Percentiles rank a stretch among this genome's conserved stretches.
phyloP scores from a whole-genome alignment of 163 green algal species.

The Volvox carteri region DNA sequence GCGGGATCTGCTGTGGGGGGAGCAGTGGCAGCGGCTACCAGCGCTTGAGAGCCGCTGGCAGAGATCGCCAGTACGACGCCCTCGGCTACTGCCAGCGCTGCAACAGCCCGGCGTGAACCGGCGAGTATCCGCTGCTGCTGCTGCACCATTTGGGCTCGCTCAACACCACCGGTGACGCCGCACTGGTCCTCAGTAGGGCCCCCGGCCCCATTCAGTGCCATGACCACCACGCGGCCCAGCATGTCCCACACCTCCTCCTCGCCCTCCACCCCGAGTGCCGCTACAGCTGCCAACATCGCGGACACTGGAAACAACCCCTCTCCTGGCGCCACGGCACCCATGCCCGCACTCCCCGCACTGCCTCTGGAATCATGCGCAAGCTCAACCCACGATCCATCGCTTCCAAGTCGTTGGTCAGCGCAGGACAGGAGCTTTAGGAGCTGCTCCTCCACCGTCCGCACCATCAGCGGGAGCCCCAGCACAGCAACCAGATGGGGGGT shows the following conservation, averaged over 20 bases:
- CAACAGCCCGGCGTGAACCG: not conserved
- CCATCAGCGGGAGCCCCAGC: not conserved
- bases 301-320: not conserved
- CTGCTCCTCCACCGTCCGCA: not conserved
- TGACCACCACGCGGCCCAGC: not conserved
- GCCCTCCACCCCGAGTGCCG: not conserved
- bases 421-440: not conserved
- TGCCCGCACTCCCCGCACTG: not conserved
- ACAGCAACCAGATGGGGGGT: not conserved
- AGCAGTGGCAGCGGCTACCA: not conserved
- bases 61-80: not conserved
- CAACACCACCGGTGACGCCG: not conserved
- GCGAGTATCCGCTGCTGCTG: not conserved
- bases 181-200: not conserved
- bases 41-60: not conserved
- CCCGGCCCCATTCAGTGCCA: not conserved
- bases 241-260: conserved; percentile 28
- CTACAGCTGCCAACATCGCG: conserved; percentile 25
- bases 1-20: not conserved
- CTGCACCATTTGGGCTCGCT: too few relatives aligned
- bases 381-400: not conserved
- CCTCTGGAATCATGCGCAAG: not conserved
- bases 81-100: conserved; percentile 8
- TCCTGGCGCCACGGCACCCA: not conserved
- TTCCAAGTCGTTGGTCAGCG: not conserved